Percentiles rank a stretch among this genome's conserved stretches.
These are phyloP conservation scores for Paraphysoderma sedebokerense DNA, from an alignment of 371 early-diverging fungal species.

Conservation along the genomic window DNA sequence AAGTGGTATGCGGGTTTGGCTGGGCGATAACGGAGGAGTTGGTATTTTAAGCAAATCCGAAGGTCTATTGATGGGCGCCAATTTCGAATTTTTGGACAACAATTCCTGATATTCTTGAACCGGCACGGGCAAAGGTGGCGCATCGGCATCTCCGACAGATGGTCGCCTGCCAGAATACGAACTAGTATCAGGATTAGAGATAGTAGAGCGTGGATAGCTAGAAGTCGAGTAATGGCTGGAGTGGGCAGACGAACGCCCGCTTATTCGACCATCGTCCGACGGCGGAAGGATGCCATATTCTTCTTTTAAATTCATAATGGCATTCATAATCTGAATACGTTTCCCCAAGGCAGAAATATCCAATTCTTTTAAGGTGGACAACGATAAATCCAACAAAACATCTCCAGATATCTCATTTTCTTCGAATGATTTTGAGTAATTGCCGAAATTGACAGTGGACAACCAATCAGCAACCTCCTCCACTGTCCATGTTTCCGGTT, in stretches of 20 bases:
- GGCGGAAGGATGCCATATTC: not conserved
- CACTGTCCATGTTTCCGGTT: conserved; percentile 6
- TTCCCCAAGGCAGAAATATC: conserved; percentile 46
- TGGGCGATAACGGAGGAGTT: too few relatives aligned
- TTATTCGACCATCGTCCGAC: not conserved
- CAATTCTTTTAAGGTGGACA: conserved; percentile 45
- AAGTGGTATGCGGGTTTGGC: too few relatives aligned
- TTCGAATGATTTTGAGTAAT: conserved; percentile 3
- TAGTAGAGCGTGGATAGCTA: too few relatives aligned
- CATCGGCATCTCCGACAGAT: not conserved
- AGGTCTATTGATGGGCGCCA: too few relatives aligned
- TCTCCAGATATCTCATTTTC: conserved; percentile 50
- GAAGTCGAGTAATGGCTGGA: not conserved
- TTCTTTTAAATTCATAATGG: conserved; percentile 29
- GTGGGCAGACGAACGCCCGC: not conserved
- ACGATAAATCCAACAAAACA: conserved; percentile 34
- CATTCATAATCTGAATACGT: conserved; percentile 42
- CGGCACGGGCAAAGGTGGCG: not conserved
- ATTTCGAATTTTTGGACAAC: too few relatives aligned
- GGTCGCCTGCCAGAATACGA: not conserved
- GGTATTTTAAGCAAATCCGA: too few relatives aligned
- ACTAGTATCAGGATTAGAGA: too few relatives aligned
- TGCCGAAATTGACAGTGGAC: conserved; percentile 4
- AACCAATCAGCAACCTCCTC: conserved; percentile 10
- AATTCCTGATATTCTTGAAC: too few relatives aligned